A percentile compares a stretch with the other conserved stretches of the same genome.
Evolutionary conservation across 495 filamentous ascomycete species (phyloP).

Genomic region (Aspergillus affinis): DNA sequence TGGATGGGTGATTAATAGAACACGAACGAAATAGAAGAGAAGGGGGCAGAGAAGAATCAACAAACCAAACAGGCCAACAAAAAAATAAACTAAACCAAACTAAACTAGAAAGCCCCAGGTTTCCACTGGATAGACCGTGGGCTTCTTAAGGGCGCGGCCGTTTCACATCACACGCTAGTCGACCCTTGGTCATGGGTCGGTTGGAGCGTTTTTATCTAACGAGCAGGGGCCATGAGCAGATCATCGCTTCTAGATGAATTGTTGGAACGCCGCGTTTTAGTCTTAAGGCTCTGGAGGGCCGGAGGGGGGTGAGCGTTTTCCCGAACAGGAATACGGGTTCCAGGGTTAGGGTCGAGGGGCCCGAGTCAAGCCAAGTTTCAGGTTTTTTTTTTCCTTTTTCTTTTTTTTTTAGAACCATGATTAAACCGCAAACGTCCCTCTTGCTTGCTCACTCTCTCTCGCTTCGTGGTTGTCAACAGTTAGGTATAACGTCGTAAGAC

Average conservation of each 20-base stretch:
- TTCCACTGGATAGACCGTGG: conserved; percentile 1
- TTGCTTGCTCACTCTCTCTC: background rate
- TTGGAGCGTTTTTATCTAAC: conserved; percentile 7
- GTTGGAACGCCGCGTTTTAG: conserved; percentile 1
- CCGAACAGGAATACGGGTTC: conserved; percentile 1
- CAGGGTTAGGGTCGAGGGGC: background rate
- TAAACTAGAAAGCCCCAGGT: conserved; percentile 10
- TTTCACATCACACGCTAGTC: conserved; percentile 21
- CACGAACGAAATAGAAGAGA: background rate
- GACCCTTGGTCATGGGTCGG: conserved; percentile 18
- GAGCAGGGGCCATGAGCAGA: conserved; percentile 20
- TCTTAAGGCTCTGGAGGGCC: background rate
- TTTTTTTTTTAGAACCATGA: background rate
- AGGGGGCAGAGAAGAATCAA: background rate
- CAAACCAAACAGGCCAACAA: background rate
- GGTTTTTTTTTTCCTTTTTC: conserved; percentile 5
- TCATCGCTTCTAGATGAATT: conserved; percentile 4
- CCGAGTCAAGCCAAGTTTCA: background rate
- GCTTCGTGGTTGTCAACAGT: background rate
- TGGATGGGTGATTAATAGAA: background rate
- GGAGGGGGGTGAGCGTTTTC: conserved; percentile 1
- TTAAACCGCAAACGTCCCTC: background rate
- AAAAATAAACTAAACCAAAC: background rate
- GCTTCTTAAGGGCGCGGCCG: conserved; percentile 11
- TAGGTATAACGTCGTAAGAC: background rate